These are phyloP conservation scores for Solanum hybrid DNA, from an alignment of 305 asterid species.

Conservation along the genomic window DNA sequence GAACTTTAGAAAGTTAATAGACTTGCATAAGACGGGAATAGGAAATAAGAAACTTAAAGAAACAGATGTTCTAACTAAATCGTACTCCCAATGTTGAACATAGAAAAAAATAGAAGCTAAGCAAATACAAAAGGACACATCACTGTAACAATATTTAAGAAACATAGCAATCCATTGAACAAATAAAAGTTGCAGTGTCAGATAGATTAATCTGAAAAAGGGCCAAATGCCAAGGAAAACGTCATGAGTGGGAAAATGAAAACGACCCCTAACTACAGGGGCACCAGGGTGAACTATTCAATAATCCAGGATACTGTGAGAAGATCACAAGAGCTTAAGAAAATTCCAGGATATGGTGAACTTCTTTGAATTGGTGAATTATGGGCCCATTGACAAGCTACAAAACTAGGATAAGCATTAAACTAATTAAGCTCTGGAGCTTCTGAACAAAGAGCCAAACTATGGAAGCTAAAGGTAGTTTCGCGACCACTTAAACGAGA, in stretches of 20 bases:
- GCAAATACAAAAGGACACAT: not conserved
- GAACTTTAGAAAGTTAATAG: not conserved
- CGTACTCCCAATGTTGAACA: not conserved
- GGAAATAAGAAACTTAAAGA: not conserved
- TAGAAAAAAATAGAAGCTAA: not conserved
- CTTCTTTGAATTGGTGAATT: not conserved
- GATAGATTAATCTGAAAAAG: not conserved
- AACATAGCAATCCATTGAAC: not conserved
- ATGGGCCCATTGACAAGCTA: conserved; percentile 1
- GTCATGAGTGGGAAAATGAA: not conserved
- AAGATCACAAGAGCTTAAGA: not conserved
- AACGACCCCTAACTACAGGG: not conserved
- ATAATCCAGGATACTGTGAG: not conserved
- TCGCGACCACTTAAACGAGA: not conserved
- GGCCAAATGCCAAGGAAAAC: not conserved
- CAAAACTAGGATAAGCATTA: not conserved
- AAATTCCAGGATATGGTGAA: not conserved
- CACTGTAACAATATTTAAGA: not conserved
- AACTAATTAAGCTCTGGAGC: not conserved
- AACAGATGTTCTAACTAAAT: not conserved
- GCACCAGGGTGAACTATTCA: not conserved
- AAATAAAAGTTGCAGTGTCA: not conserved
- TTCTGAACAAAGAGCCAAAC: not conserved
- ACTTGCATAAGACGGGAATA: not conserved
- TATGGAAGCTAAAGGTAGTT: not conserved